Evolutionary conservation across 2,329 filamentous ascomycete species (phyloP).

Genomic region (Coniochaeta hoffmannii): DNA sequence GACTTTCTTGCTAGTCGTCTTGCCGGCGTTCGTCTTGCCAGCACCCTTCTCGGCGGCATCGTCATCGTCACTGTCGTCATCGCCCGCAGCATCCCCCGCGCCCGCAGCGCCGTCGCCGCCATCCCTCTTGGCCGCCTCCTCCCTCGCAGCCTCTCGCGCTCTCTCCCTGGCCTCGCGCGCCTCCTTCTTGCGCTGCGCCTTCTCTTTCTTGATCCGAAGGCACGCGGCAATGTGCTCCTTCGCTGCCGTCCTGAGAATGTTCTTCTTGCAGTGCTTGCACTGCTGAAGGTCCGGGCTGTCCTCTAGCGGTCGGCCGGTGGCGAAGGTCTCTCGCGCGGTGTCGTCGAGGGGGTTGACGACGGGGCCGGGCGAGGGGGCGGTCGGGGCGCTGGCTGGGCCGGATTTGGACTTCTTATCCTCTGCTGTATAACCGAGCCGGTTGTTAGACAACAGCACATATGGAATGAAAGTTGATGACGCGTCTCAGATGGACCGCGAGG

Average conservation of each 20-base stretch:
- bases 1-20: constrained; percentile 49
- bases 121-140: constrained; percentile 45
- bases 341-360: constrained; percentile 67
- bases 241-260: constrained; percentile 66
- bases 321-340: constrained; percentile 68
- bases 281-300: constrained; percentile 72
- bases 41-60: constrained; percentile 35
- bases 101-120: constrained; percentile 31
- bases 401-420: constrained; percentile 46
- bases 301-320: constrained; percentile 72
- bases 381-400: constrained; percentile 25
- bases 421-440: constrained; percentile 10
- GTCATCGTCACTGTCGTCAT: constrained; percentile 41
- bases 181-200: constrained; percentile 70
- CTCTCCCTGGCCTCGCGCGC: constrained; percentile 63
- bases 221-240: constrained; percentile 78
- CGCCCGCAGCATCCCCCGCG: constrained; percentile 31
- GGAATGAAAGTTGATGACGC: neutral
- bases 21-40: constrained; percentile 31
- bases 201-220: constrained; percentile 75
- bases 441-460: neutral
- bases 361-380: constrained; percentile 42
- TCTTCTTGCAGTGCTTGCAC: constrained; percentile 94
- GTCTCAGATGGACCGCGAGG: neutral
- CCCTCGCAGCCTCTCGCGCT: constrained; percentile 53